Conservation (phyloP, 306 rosid species). For the Rosa persica region DNA sequence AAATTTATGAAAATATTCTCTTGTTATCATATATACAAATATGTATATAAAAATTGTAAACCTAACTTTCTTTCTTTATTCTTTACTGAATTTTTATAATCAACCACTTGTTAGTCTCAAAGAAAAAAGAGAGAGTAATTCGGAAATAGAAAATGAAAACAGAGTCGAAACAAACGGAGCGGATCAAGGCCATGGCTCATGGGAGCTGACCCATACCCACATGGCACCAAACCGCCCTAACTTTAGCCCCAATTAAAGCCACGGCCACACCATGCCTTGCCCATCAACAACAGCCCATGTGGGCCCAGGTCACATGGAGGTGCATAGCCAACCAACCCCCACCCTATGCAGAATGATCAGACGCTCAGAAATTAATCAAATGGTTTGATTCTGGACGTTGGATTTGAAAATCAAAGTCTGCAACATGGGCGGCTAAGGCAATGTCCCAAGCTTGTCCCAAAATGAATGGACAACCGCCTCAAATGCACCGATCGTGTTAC, state of each 20-base stretch:
- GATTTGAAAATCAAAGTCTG: constrained; percentile 23
- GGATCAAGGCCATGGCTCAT: constrained; percentile 19
- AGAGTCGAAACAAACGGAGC: constrained; percentile 7
- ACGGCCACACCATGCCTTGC: constrained; percentile 26
- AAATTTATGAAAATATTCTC: background rate
- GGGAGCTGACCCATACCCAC: constrained; percentile 23
- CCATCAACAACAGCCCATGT: constrained; percentile 33
- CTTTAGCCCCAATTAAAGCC: constrained; percentile 12
- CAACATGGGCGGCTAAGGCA: constrained; percentile 26
- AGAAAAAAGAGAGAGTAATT: background rate
- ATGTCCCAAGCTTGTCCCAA: constrained; percentile 47
- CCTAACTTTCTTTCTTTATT: no score
- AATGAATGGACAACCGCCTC: constrained; percentile 27
- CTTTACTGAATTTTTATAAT: no score
- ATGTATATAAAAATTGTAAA: no score
- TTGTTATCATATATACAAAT: no score
- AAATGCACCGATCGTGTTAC: constrained; percentile 25
- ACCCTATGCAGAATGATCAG: background rate
- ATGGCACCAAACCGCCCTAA: constrained; percentile 15
- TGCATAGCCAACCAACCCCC: constrained; percentile 1
- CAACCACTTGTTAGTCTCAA: no score
- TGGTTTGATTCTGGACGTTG: background rate
- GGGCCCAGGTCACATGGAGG: constrained; percentile 34
- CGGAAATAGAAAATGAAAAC: background rate
- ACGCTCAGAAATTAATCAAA: background rate